These are phyloP conservation scores for Naganishia sp. DNA, from an alignment of 1,284 basidiomycete species.

Conservation along the genomic window DNA sequence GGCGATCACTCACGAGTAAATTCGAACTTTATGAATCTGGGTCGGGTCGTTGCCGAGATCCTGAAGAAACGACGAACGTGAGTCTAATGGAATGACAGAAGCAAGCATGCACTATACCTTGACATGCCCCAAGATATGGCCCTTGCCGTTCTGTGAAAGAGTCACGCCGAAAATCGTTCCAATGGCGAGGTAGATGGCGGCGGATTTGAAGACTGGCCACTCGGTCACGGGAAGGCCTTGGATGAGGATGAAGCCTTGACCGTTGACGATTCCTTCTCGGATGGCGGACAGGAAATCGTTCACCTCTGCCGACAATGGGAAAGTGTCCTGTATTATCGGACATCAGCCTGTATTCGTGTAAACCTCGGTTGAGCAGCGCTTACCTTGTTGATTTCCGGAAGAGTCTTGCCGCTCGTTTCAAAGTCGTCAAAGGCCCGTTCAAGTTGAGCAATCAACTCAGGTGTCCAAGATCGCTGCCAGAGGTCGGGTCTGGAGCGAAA, in stretches of 20 bases:
- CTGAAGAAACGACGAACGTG: background rate
- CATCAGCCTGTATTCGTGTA: background rate
- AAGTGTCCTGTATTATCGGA: conserved; percentile 37
- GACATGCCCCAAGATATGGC: conserved; percentile 55
- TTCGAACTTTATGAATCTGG: conserved; percentile 55
- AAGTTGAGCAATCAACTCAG: conserved; percentile 39
- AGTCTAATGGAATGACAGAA: background rate
- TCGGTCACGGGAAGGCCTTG: conserved; percentile 52
- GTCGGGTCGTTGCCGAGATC: conserved; percentile 55
- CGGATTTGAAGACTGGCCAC: conserved; percentile 50
- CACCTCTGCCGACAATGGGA: conserved; percentile 38
- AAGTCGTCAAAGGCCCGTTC: conserved; percentile 41
- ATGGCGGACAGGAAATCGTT: conserved; percentile 37
- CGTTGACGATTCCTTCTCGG: conserved; percentile 42
- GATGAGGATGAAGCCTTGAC: conserved; percentile 54
- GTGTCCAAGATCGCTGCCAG: conserved; percentile 43
- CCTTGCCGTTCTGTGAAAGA: conserved; percentile 53
- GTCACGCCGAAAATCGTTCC: conserved; percentile 50
- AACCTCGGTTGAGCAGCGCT: conserved; percentile 7
- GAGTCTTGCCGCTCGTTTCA: conserved; percentile 35
- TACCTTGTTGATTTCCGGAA: conserved; percentile 42
- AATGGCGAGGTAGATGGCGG: conserved; percentile 54
- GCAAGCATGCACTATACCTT: conserved; percentile 42
- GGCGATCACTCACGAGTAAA: conserved; percentile 45
- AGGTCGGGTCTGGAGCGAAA: conserved; percentile 36